Evolutionary conservation across 352 stramenopile species (phyloP), one percentile per base, ranked within the genome.

Genomic region (Phytopythium oedochilum): DNA sequence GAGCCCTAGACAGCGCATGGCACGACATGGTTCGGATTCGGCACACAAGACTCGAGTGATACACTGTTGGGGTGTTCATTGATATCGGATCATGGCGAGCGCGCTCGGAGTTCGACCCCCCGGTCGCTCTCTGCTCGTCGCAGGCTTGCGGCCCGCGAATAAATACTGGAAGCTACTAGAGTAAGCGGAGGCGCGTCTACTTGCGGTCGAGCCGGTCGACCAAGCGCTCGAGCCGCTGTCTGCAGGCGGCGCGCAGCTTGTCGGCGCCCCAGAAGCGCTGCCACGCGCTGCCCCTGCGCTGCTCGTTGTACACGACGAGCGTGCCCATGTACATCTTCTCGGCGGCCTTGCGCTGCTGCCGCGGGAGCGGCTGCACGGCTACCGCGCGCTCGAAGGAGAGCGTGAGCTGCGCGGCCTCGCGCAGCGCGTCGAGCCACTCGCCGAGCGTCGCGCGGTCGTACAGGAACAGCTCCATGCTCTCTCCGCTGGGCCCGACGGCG

Each of bases 1-100:
- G n/a, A n/a, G n/a, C n/a, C n/a, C n/a, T n/a, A 18, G 63, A 73
- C 35, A 96, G 54, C 70, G 96, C 15, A 90, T 96, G n/a, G n/a
- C n/a, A n/a, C n/a, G n/a, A n/a, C n/a, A n/a, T n/a, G n/a, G n/a
- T n/a, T n/a, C n/a, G n/a, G n/a, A n/a, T n/a, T n/a, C n/a, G n/a
- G n/a, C n/a, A n/a, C n/a, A n/a, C n/a, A n/a, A n/a, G n/a, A n/a
- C n/a, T n/a, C n/a, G n/a, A n/a, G n/a, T n/a, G n/a, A n/a, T n/a
- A n/a, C n/a, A n/a, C n/a, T n/a, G n/a, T n/a, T n/a, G n/a, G n/a
- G n/a, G n/a, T n/a, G n/a, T n/a, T n/a, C n/a, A n/a, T n/a, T n/a
- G n/a, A n/a, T n/a, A n/a, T n/a, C n/a, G n/a, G n/a, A n/a, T n/a
- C n/a, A n/a, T n/a, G n/a, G n/a, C n/a, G n/a, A 5, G 29, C 29